Evolutionary conservation across 805 yeast genomes (phyloP).

Genomic region (Candida coquimbonensis): DNA sequence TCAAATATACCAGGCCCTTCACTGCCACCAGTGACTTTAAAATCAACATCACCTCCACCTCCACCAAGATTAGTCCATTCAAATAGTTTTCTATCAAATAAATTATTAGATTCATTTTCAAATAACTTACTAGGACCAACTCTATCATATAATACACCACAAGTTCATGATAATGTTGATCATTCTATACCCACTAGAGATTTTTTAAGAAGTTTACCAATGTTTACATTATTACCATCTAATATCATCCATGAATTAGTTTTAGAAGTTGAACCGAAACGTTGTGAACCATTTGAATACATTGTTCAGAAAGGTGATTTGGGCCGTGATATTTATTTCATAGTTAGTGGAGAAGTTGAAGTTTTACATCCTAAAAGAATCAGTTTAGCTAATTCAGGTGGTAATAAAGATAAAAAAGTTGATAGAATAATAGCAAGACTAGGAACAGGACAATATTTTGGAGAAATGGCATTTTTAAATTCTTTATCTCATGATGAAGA

Average conservation of each 20-base stretch:
- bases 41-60: constrained; percentile 8
- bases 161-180: constrained; percentile 37
- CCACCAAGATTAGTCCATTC: not conserved
- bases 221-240: constrained; percentile 51
- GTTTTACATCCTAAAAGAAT: constrained; percentile 38
- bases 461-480: constrained; percentile 66
- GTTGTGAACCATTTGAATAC: constrained; percentile 49
- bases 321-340: constrained; percentile 61
- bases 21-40: constrained; percentile 26
- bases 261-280: constrained; percentile 50
- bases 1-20: constrained; percentile 34
- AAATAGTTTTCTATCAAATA: not conserved
- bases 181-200: constrained; percentile 50
- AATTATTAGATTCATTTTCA: not conserved
- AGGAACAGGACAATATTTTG: constrained; percentile 60
- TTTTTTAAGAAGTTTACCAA: constrained; percentile 49
- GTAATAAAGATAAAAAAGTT: constrained; percentile 17
- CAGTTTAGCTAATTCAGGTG: constrained; percentile 17
- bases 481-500: constrained; percentile 27
- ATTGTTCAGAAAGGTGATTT: constrained; percentile 52
- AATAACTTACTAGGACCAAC: not conserved
- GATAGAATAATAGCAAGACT: constrained; percentile 50
- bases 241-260: constrained; percentile 59
- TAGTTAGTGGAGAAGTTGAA: constrained; percentile 65
- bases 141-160: constrained; percentile 10